phyloP scores from a whole-genome alignment of 345 rosid genomes.

The Lepidium aucheri region DNA sequence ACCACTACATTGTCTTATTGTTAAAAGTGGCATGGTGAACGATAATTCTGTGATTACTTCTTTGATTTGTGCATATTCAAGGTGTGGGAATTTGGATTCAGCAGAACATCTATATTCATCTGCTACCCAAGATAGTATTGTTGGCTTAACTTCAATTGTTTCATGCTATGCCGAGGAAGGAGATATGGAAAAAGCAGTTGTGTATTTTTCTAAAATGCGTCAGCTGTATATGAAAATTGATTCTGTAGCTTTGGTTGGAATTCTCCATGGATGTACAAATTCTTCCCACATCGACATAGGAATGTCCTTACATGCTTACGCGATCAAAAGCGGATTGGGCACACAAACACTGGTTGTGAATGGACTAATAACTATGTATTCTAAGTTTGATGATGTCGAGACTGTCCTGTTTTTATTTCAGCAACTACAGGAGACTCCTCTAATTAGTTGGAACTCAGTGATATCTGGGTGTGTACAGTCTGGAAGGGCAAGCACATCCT shows the following conservation, averaged over 20 bases:
- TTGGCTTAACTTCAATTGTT: slow-evolving; percentile 59
- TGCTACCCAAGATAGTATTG: slow-evolving; percentile 37
- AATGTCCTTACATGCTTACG: slow-evolving; percentile 51
- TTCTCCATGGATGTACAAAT: slow-evolving; percentile 52
- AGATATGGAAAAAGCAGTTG: slow-evolving; percentile 31
- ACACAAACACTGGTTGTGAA: slow-evolving; percentile 41
- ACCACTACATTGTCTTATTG: slow-evolving; percentile 43
- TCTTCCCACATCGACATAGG: slow-evolving; percentile 35
- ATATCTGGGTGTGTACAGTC: slow-evolving; percentile 72
- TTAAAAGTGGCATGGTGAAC: slow-evolving; percentile 42
- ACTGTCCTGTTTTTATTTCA: slow-evolving; percentile 43
- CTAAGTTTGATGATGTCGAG: slow-evolving; percentile 42
- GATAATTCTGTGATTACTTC: slow-evolving; percentile 50
- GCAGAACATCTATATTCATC: slow-evolving; percentile 46
- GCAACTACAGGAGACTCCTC: slow-evolving; percentile 38
- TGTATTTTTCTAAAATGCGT: slow-evolving; percentile 40
- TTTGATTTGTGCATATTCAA: slow-evolving; percentile 56
- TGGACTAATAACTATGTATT: slow-evolving; percentile 74
- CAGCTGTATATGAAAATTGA: slow-evolving; percentile 46
- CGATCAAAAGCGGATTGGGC: slow-evolving; percentile 51
- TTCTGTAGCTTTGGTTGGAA: slow-evolving; percentile 65
- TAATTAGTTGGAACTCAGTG: slow-evolving; percentile 76
- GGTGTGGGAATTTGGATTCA: slow-evolving; percentile 35
- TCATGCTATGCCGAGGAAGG: slow-evolving; percentile 56
- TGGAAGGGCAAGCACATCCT: slow-evolving; percentile 47